phyloP scores from a whole-genome alignment of 2,329 filamentous ascomycete genomes.

The Colletotrichum sp. region DNA sequence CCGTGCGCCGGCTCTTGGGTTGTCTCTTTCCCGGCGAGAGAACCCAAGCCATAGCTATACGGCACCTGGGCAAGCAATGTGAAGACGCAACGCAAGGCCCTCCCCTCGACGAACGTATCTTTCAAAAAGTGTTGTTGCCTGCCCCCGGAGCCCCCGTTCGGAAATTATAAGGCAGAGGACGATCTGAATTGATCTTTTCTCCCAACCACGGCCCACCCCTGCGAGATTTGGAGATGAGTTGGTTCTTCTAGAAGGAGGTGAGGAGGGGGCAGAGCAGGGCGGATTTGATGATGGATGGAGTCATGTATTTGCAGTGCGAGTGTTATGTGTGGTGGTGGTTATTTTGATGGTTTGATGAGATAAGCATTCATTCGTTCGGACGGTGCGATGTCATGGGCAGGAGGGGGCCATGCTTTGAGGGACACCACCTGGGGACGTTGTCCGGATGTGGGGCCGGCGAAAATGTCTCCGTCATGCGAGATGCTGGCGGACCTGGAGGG shows the following conservation, averaged over 20 bases:
- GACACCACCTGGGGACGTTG: not conserved
- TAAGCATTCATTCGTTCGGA: not conserved
- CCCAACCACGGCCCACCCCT: not conserved
- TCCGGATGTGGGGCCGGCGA: constrained; percentile 2
- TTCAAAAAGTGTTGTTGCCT: not conserved
- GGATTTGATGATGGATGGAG: not conserved
- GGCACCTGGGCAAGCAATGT: not conserved
- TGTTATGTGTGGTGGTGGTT: not conserved
- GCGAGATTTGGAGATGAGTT: not conserved
- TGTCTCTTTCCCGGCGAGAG: not conserved
- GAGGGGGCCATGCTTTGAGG: not conserved
- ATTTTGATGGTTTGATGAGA: not conserved
- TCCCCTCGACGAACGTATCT: not conserved
- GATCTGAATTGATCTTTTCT: not conserved
- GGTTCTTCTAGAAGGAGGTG: constrained; percentile 7
- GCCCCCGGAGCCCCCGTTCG: not conserved
- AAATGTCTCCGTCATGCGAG: constrained; percentile 2
- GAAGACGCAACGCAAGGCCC: not conserved
- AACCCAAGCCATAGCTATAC: not conserved
- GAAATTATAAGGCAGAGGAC: constrained; percentile 7
- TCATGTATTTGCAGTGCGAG: not conserved
- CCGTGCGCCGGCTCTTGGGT: not conserved
- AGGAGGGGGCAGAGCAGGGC: not conserved
- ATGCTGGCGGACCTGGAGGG: not conserved
- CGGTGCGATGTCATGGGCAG: not conserved